Conservation (phyloP, 78 protist genomes). For the Dictyostelium capitatum region DNA sequence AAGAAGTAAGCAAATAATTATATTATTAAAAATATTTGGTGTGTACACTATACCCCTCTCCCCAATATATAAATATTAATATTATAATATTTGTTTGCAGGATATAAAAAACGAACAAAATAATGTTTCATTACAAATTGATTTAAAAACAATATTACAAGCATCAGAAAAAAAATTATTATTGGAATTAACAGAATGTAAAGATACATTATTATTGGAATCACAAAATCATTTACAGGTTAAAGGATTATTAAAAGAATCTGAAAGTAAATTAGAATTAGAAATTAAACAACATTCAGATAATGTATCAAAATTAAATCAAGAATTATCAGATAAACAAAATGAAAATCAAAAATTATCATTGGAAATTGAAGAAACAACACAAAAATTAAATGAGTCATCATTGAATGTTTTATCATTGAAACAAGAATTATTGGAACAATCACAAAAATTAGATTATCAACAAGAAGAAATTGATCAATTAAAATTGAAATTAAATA, state of each 20-base stretch:
- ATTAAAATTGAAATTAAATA: background rate
- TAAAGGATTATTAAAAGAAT: conserved; percentile 7
- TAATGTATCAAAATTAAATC: background rate
- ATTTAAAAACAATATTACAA: conserved; percentile 17
- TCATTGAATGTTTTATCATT: too few species aligned
- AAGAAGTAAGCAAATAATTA: background rate
- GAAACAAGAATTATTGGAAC: too few species aligned
- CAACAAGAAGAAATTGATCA: conserved; percentile 16
- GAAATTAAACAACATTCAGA: conserved; percentile 18
- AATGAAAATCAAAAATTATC: conserved; percentile 4
- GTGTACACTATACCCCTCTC: too few species aligned
- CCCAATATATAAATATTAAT: too few species aligned
- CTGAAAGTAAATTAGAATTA: background rate
- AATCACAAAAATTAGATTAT: too few species aligned
- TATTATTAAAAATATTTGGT: background rate
- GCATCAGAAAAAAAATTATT: conserved; percentile 4
- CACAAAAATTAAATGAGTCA: too few species aligned
- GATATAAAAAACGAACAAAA: conserved; percentile 9
- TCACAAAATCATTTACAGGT: conserved; percentile 18
- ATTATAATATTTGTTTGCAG: background rate
- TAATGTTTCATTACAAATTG: conserved; percentile 6
- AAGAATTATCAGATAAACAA: background rate
- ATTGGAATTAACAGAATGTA: background rate
- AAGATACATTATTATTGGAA: conserved; percentile 28
- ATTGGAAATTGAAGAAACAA: background rate